Evolutionary conservation across 805 yeast species (phyloP).

Genomic region (Scheffersomyces stipitis): DNA sequence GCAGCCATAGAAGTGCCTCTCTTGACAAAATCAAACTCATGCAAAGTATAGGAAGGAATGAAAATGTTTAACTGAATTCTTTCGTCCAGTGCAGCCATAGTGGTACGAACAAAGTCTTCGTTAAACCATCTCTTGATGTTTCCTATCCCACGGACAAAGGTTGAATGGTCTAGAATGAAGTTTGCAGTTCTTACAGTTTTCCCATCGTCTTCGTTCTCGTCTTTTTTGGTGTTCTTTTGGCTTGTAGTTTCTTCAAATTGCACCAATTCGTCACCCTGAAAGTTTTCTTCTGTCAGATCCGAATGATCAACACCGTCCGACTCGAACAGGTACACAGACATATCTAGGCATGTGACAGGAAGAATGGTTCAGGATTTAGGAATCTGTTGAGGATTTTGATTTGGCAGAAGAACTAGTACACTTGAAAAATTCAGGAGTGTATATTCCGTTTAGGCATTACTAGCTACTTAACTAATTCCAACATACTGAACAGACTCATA

Average conservation of each 20-base stretch:
- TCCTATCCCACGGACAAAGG: constrained; percentile 67
- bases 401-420: too few relatives aligned
- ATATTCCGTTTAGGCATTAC: too few relatives aligned
- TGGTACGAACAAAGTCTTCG: constrained; percentile 30
- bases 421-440: too few relatives aligned
- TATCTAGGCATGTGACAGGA: too few relatives aligned
- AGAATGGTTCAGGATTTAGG: too few relatives aligned
- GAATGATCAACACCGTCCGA: too few relatives aligned
- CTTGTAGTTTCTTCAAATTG: not conserved
- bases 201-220: not conserved
- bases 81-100: constrained; percentile 14
- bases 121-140: constrained; percentile 64
- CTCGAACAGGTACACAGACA: not conserved
- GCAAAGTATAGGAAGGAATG: constrained; percentile 49
- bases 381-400: too few relatives aligned
- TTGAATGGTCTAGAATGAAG: constrained; percentile 65
- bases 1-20: constrained; percentile 56
- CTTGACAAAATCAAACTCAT: constrained; percentile 20
- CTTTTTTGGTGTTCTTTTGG: not conserved
- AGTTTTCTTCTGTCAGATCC: not conserved
- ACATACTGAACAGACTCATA: too few relatives aligned
- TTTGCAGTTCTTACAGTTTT: constrained; percentile 18
- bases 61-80: constrained; percentile 34
- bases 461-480: too few relatives aligned
- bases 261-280: constrained; percentile 4